phyloP scores from a whole-genome alignment of 2,329 filamentous ascomycete genomes.

The Bisporella sp. region DNA sequence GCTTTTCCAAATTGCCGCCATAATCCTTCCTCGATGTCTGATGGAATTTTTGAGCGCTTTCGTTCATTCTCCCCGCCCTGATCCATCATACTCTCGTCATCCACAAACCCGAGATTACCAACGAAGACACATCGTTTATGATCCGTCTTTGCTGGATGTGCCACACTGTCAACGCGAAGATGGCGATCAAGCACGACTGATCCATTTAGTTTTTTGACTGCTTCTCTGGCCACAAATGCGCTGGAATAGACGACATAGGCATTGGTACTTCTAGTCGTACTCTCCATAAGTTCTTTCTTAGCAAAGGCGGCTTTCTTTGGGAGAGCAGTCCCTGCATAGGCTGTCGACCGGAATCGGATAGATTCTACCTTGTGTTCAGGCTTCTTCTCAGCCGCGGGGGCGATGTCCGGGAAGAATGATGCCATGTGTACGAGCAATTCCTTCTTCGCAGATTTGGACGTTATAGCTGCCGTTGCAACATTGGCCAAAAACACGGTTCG shows the following conservation, averaged over 20 bases:
- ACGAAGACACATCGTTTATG: constrained; percentile 92
- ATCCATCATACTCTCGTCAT: constrained; percentile 71
- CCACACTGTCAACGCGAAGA: constrained; percentile 82
- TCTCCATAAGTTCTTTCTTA: constrained; percentile 81
- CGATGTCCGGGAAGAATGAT: constrained; percentile 59
- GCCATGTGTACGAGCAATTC: constrained; percentile 67
- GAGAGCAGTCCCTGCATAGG: constrained; percentile 68
- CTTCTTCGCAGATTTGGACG: constrained; percentile 75
- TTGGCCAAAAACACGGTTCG: constrained; percentile 93
- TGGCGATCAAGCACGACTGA: constrained; percentile 79
- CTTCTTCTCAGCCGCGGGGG: constrained; percentile 35
- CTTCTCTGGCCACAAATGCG: constrained; percentile 65
- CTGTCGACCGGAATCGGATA: constrained; percentile 87
- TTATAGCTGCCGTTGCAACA: constrained; percentile 76
- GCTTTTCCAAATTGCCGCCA: constrained; percentile 74
- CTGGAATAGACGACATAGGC: constrained; percentile 89
- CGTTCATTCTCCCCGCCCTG: constrained; percentile 62
- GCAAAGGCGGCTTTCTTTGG: constrained; percentile 95
- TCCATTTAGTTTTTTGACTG: constrained; percentile 74
- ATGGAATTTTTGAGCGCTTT: constrained; percentile 66
- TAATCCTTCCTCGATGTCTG: constrained; percentile 87
- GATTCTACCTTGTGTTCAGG: constrained; percentile 73
- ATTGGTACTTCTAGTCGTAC: constrained; percentile 88
- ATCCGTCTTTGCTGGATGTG: constrained; percentile 76
- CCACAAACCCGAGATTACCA: constrained; percentile 92